Conservation (phyloP, 306 rosid genomes). For the Lablab purpureus region DNA sequence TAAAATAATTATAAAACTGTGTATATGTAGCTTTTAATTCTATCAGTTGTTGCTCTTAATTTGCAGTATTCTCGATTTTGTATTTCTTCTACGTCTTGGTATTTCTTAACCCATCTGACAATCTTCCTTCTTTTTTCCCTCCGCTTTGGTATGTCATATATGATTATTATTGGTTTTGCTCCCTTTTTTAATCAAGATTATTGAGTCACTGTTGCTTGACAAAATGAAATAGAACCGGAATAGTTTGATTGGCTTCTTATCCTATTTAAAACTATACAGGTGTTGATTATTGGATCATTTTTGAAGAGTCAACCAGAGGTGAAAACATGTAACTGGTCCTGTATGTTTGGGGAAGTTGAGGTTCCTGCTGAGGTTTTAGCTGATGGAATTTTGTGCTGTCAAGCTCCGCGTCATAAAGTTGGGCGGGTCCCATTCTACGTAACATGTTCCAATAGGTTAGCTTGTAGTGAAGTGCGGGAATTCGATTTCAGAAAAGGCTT, state of each 20-base stretch:
- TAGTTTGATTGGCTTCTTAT: conserved; percentile 33
- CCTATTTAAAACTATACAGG: conserved; percentile 59
- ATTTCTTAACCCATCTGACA: not conserved
- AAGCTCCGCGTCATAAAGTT: conserved; percentile 70
- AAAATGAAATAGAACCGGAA: conserved; percentile 17
- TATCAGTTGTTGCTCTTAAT: conserved; percentile 30
- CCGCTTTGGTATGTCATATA: conserved; percentile 31
- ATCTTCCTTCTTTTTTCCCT: not conserved
- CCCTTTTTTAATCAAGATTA: conserved; percentile 3
- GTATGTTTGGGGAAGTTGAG: conserved; percentile 97
- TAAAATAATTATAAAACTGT: not conserved
- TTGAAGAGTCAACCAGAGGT: conserved; percentile 59
- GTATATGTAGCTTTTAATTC: not conserved
- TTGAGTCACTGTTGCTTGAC: conserved; percentile 30
- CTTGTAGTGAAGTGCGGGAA: conserved; percentile 93
- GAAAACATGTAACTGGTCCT: conserved; percentile 70
- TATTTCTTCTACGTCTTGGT: conserved; percentile 29
- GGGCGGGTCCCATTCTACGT: conserved; percentile 89
- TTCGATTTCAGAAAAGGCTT: conserved; percentile 70
- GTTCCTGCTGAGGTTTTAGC: conserved; percentile 82
- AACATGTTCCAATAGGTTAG: conserved; percentile 88
- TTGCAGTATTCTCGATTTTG: conserved; percentile 15
- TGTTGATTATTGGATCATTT: conserved; percentile 75
- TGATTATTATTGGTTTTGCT: conserved; percentile 10
- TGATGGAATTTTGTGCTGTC: conserved; percentile 80